phyloP scores from a whole-genome alignment of 2,329 filamentous ascomycete genomes.

The Boeremia lycopersici region DNA sequence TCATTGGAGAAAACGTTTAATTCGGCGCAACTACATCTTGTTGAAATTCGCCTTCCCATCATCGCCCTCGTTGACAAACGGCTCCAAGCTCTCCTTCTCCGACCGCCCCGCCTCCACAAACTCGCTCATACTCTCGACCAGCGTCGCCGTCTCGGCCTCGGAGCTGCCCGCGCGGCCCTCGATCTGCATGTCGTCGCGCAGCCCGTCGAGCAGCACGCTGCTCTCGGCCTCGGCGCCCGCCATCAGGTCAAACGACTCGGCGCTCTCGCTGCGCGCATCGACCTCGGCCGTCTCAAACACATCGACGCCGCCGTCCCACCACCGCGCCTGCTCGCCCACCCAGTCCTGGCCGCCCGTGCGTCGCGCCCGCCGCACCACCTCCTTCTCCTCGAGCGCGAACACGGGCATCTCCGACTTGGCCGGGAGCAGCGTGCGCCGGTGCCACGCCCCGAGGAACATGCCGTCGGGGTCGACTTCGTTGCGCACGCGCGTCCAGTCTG shows the following conservation, averaged over 20 bases:
- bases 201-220: slow-evolving; percentile 39
- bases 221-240: slow-evolving; percentile 52
- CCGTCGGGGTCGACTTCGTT: slow-evolving; percentile 77
- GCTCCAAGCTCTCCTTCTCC: slow-evolving; percentile 7
- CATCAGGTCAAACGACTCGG: slow-evolving; percentile 53
- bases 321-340: slow-evolving; percentile 47
- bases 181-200: slow-evolving; percentile 30
- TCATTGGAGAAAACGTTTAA: too few species aligned
- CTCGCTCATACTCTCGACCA: slow-evolving; percentile 9
- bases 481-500: slow-evolving; percentile 70
- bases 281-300: slow-evolving; percentile 38
- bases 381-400: slow-evolving; percentile 51
- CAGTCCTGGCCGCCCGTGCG: slow-evolving; percentile 45
- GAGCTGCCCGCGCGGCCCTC: too few species aligned
- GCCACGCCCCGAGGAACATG: slow-evolving; percentile 92
- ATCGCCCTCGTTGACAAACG: slow-evolving; percentile 11
- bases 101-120: not conserved
- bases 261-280: slow-evolving; percentile 38
- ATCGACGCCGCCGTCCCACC: slow-evolving; percentile 43
- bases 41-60: slow-evolving; percentile 11
- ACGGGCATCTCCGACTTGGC: slow-evolving; percentile 34
- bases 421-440: slow-evolving; percentile 62
- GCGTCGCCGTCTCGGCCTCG: slow-evolving; percentile 1
- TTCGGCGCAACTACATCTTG: slow-evolving; percentile 18
- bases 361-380: slow-evolving; percentile 44